Conservation (phyloP, 495 filamentous ascomycete species). For the Cetradonia linearis region DNA sequence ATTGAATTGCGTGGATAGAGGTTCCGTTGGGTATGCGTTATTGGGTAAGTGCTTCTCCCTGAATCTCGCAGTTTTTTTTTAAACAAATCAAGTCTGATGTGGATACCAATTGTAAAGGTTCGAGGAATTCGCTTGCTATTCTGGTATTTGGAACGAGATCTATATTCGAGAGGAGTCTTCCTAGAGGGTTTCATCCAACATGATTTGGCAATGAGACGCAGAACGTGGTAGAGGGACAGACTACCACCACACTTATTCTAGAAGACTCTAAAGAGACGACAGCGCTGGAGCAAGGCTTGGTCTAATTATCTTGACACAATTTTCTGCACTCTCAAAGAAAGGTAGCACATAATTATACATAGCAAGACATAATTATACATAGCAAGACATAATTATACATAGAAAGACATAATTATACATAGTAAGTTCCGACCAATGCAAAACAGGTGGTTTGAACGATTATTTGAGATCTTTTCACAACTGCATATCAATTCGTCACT, state of each 20-base stretch:
- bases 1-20: background rate
- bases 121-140: background rate
- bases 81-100: background rate
- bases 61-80: background rate
- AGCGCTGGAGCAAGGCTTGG: background rate
- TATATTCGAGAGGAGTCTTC: constrained; percentile 1
- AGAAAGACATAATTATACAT: no score
- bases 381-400: no score
- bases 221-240: background rate
- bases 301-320: background rate
- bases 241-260: no score
- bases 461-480: no score
- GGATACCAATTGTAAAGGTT: background rate
- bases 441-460: no score
- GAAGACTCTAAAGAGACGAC: background rate
- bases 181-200: constrained; percentile 2
- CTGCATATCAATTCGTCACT: no score
- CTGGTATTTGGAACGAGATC: constrained; percentile 6
- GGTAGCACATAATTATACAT: background rate
- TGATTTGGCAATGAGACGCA: background rate
- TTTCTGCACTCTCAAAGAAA: background rate
- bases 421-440: no score
- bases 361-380: no score
- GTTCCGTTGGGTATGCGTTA: background rate
- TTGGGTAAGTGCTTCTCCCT: background rate